A percentile compares a stretch with the other conserved stretches of the same genome.
Evolutionary conservation across 2,329 filamentous ascomycete genomes (phyloP).

Genomic region (Microsporum ferrugineum): DNA sequence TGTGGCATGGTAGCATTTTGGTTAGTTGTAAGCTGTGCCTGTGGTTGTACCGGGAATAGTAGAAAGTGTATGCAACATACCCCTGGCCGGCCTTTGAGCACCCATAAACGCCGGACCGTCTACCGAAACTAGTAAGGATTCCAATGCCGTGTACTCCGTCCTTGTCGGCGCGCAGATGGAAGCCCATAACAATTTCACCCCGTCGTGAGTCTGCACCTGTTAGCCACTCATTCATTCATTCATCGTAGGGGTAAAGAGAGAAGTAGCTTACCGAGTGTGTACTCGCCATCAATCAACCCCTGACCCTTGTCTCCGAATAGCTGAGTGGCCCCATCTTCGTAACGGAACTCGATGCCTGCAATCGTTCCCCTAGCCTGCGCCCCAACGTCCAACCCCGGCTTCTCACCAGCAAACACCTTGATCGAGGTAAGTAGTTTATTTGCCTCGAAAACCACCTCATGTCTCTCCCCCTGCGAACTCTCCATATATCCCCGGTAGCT

Average conservation of each 20-base stretch:
- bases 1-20: constrained; percentile 27
- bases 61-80: constrained; percentile 46
- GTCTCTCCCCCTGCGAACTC: constrained; percentile 40
- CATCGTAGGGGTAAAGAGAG: constrained; percentile 18
- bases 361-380: constrained; percentile 34
- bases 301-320: constrained; percentile 55
- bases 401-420: constrained; percentile 62
- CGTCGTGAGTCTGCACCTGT: constrained; percentile 56
- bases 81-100: constrained; percentile 66
- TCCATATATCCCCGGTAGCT: background rate
- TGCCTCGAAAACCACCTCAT: constrained; percentile 65
- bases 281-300: constrained; percentile 55
- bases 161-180: constrained; percentile 58
- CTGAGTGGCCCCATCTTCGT: constrained; percentile 74
- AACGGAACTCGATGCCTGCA: constrained; percentile 83
- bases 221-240: background rate
- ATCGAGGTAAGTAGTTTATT: constrained; percentile 65
- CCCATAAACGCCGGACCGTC: constrained; percentile 75
- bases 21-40: background rate
- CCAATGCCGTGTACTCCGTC: constrained; percentile 78
- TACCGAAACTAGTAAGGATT: constrained; percentile 77
- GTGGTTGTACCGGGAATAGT: background rate
- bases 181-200: constrained; percentile 79
- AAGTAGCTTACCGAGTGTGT: constrained; percentile 56
- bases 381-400: background rate